These are phyloP conservation scores for Limnomonas spitsbergensis DNA, from an alignment of 139 green algal species.

Conservation along the genomic window DNA sequence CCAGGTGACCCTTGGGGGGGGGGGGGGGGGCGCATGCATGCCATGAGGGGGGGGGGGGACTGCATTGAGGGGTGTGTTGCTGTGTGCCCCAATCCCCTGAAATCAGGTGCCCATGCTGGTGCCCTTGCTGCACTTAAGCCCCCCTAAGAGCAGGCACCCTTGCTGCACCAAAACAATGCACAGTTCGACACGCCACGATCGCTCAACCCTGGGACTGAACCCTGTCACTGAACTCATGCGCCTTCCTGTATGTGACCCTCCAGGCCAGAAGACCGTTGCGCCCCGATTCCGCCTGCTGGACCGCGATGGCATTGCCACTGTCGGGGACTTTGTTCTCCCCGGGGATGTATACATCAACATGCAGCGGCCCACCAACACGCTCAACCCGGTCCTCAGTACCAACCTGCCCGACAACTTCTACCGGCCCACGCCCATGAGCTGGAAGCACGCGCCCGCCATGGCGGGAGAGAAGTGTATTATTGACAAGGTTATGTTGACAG, in stretches of 20 bases:
- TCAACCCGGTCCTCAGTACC: slow-evolving; percentile 25
- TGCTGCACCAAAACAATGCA: too few species aligned
- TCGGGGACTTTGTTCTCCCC: slow-evolving; percentile 78
- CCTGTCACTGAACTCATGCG: too few species aligned
- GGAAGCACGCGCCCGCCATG: slow-evolving; percentile 62
- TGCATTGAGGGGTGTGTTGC: too few species aligned
- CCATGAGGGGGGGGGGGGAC: too few species aligned
- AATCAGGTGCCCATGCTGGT: neutral
- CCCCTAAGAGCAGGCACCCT: too few species aligned
- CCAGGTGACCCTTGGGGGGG: slow-evolving; percentile 13
- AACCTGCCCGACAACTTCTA: slow-evolving; percentile 64
- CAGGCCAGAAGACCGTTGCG: slow-evolving; percentile 16
- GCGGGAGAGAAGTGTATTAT: slow-evolving; percentile 77
- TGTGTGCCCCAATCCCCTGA: too few species aligned
- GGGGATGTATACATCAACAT: slow-evolving; percentile 94
- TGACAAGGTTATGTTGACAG: slow-evolving; percentile 92
- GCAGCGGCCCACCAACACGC: slow-evolving; percentile 81
- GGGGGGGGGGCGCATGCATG: neutral
- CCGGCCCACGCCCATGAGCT: slow-evolving; percentile 37
- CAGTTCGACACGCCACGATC: too few species aligned
- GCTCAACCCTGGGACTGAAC: too few species aligned
- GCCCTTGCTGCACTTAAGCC: too few species aligned
- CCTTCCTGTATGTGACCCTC: too few species aligned
- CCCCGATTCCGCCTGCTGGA: slow-evolving; percentile 71
- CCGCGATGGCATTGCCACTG: slow-evolving; percentile 78